Evolutionary conservation across 306 rosid species (phyloP), one percentile per base, ranked within the genome.

Genomic region (Mucuna pruriens): DNA sequence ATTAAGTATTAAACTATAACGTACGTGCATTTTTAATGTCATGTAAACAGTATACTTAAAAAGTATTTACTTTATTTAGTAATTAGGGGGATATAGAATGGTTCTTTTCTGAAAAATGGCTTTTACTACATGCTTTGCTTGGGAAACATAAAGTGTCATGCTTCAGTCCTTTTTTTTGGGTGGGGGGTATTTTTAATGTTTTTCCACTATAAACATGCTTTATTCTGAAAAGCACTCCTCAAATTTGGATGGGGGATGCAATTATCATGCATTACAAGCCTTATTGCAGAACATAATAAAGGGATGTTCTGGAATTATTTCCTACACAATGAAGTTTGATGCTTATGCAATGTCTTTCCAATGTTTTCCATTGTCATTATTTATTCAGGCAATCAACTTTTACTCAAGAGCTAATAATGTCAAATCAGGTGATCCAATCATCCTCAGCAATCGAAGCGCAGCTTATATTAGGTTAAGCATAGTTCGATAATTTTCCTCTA

Each of bases 361-460:
- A 39, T 87, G 39, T 74, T 83, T 62, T 79, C 58, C 44, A 76
- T 76, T 81, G 57, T 57, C 71, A 83, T 39, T 73, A 66, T 74
- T 75, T 20, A n/a, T 57, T 77, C 88, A 95, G 99, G 99, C 99
- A 42, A 92, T 95, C 83, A 76, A 60, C 76, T 89, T 79, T 85
- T 95, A 93, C 92, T 79, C 96, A 25, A 89, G 92, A 86, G 99
- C 98, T 42, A 88, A 95, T 84, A 87, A 58, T 87, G 87, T 93
- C 81, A 95, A 86, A 89, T 86, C 90, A 62, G 78, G 90, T 82
- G 99, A 95, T 89, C 92, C 91, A 67, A 78, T 92, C 80, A 90
- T 93, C 72, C 96, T 95, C 63, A 69, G 86, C 73, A 95, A 95
- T 78, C 94, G 99, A 75, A 80, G 96, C 84, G 85, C 93, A 58